Conservation (phyloP, 208 protist species). For the Wallacemonas rigidus region DNA sequence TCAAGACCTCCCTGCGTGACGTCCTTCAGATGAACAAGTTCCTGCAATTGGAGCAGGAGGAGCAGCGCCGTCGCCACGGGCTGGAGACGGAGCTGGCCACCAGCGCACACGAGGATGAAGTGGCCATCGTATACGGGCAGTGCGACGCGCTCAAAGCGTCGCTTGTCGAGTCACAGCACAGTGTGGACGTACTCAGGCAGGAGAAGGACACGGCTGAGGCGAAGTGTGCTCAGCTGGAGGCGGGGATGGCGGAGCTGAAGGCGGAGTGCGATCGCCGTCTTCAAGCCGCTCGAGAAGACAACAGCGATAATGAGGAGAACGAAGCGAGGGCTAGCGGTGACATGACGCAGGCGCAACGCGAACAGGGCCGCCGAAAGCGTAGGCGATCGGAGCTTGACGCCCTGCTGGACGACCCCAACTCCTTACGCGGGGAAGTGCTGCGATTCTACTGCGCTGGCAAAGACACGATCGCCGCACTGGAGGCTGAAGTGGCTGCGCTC, state of each 20-base stretch:
- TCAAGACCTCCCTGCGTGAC: slow-evolving; percentile 13
- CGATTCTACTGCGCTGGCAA: slow-evolving; percentile 76
- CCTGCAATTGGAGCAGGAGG: slow-evolving; percentile 28
- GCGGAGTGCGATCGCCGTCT: slow-evolving; percentile 25
- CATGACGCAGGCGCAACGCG: slow-evolving; percentile 37
- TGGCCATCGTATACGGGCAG: not conserved
- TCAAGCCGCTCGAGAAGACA: slow-evolving; percentile 7
- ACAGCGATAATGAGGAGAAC: slow-evolving; percentile 15
- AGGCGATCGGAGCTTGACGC: slow-evolving; percentile 11
- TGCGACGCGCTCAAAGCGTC: slow-evolving; percentile 30
- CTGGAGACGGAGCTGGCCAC: slow-evolving; percentile 25
- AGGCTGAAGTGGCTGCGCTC: slow-evolving; percentile 39
- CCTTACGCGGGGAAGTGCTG: slow-evolving; percentile 59
- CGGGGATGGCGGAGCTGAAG: slow-evolving; percentile 31
- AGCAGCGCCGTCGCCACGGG: slow-evolving; percentile 18
- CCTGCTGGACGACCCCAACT: slow-evolving; percentile 40
- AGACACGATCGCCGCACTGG: slow-evolving; percentile 49
- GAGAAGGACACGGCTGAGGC: slow-evolving; percentile 26
- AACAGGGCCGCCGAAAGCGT: slow-evolving; percentile 39
- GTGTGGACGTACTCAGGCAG: slow-evolving; percentile 23
- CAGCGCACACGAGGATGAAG: slow-evolving; percentile 20
- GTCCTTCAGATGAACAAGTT: slow-evolving; percentile 5
- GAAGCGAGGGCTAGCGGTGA: slow-evolving; percentile 16
- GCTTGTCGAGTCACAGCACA: slow-evolving; percentile 24
- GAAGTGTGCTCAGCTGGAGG: slow-evolving; percentile 1